phyloP scores from a whole-genome alignment of 495 filamentous ascomycete species.

The Choiromyces venosus region DNA sequence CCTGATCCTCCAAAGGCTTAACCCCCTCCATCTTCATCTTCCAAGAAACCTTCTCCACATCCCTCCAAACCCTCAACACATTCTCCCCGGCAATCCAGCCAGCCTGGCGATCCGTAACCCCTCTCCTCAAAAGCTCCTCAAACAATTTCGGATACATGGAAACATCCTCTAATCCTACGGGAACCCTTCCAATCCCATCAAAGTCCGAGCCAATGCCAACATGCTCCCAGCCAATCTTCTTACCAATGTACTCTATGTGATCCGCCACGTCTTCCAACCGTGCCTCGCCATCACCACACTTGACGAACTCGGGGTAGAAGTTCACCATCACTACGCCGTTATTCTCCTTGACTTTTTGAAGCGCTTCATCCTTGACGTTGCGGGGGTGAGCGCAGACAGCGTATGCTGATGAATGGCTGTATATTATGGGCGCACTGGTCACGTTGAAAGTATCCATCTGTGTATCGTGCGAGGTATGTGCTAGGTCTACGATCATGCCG shows the following conservation, averaged over 20 bases:
- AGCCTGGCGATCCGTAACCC: slow-evolving; percentile 62
- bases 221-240: slow-evolving; percentile 65
- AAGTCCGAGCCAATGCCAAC: slow-evolving; percentile 72
- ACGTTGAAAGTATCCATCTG: slow-evolving; percentile 62
- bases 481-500: slow-evolving; percentile 72
- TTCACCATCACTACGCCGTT: slow-evolving; percentile 70
- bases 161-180: slow-evolving; percentile 68
- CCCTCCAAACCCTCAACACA: slow-evolving; percentile 67
- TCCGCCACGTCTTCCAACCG: slow-evolving; percentile 73
- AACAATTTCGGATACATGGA: slow-evolving; percentile 77
- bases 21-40: slow-evolving; percentile 58
- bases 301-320: slow-evolving; percentile 74
- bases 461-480: slow-evolving; percentile 62
- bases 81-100: slow-evolving; percentile 67
- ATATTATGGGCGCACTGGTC: slow-evolving; percentile 64
- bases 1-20: slow-evolving; percentile 59
- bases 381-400: slow-evolving; percentile 63
- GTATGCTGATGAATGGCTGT: slow-evolving; percentile 64
- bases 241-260: slow-evolving; percentile 65
- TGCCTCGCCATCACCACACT: slow-evolving; percentile 59
- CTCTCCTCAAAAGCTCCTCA: slow-evolving; percentile 61
- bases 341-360: slow-evolving; percentile 57
- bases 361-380: slow-evolving; percentile 67
- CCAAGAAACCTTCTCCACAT: slow-evolving; percentile 60
- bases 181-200: slow-evolving; percentile 58